Evolutionary conservation across 805 yeast genomes (phyloP).

Genomic region (Wickerhamiella cacticola): DNA sequence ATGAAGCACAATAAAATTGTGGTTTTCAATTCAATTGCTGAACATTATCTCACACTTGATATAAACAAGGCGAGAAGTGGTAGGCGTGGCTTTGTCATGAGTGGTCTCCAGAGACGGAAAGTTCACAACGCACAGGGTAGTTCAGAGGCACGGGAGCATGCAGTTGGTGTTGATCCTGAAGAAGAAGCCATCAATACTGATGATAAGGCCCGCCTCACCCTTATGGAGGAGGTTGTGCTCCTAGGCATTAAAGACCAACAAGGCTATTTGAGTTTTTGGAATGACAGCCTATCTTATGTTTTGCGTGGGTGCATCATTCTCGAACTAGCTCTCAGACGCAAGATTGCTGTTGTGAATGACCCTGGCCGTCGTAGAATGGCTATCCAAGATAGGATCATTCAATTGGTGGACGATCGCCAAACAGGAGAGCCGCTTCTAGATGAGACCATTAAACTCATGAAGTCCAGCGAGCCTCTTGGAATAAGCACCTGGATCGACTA

Average conservation of each 20-base stretch:
- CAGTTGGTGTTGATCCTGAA: constrained; percentile 52
- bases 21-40: background rate
- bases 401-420: constrained; percentile 70
- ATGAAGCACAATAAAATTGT: too few relatives aligned
- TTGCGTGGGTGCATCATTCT: constrained; percentile 85
- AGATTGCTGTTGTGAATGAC: constrained; percentile 80
- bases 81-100: constrained; percentile 6
- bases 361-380: constrained; percentile 85
- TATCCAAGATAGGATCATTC: constrained; percentile 72
- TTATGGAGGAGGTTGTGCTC: constrained; percentile 92
- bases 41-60: too few relatives aligned
- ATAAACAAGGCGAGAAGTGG: background rate
- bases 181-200: constrained; percentile 37
- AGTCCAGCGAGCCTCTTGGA: constrained; percentile 64
- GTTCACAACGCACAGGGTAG: constrained; percentile 2
- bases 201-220: constrained; percentile 61
- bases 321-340: constrained; percentile 85
- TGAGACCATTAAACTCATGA: constrained; percentile 85
- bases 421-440: constrained; percentile 94
- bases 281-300: constrained; percentile 92
- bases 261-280: constrained; percentile 96
- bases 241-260: constrained; percentile 92
- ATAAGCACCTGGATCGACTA: constrained; percentile 90
- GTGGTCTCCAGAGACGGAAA: constrained; percentile 9
- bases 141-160: constrained; percentile 20